phyloP scores from a whole-genome alignment of 345 rosid genomes.

The Aethionema arabicum region DNA sequence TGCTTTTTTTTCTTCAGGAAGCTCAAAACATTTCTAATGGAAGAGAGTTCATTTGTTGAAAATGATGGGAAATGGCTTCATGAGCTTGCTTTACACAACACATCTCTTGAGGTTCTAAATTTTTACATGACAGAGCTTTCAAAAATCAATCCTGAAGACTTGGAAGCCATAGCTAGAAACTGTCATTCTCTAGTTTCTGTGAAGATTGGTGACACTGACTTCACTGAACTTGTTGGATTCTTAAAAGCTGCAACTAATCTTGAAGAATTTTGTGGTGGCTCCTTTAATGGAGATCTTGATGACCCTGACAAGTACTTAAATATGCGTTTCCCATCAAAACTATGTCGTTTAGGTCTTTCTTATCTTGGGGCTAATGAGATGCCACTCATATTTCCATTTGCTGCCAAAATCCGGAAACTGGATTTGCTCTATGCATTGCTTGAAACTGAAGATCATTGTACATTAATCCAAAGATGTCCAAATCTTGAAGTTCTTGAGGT shows the following conservation, averaged over 20 bases:
- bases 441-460: constrained; percentile 79
- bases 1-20: constrained; percentile 50
- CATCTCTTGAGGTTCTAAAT: constrained; percentile 72
- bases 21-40: constrained; percentile 69
- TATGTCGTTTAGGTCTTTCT: constrained; percentile 71
- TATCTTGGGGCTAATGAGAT: constrained; percentile 72
- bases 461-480: constrained; percentile 73
- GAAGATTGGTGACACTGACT: constrained; percentile 75
- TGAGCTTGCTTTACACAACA: constrained; percentile 73
- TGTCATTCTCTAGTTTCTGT: constrained; percentile 66
- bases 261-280: constrained; percentile 94
- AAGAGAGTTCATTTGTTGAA: constrained; percentile 69
- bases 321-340: constrained; percentile 55
- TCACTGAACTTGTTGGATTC: constrained; percentile 66
- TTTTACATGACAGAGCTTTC: constrained; percentile 77
- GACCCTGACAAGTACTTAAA: constrained; percentile 49
- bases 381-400: constrained; percentile 75
- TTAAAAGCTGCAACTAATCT: constrained; percentile 61
- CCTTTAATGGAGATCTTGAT: constrained; percentile 50
- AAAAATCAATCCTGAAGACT: constrained; percentile 55
- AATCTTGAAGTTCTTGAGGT: constrained; percentile 97
- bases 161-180: constrained; percentile 73
- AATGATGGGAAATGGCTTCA: constrained; percentile 87
- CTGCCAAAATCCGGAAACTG: constrained; percentile 66
- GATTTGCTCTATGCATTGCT: constrained; percentile 88